phyloP scores from a whole-genome alignment of 169 alveolate species.

The Plasmodium yoelii region DNA sequence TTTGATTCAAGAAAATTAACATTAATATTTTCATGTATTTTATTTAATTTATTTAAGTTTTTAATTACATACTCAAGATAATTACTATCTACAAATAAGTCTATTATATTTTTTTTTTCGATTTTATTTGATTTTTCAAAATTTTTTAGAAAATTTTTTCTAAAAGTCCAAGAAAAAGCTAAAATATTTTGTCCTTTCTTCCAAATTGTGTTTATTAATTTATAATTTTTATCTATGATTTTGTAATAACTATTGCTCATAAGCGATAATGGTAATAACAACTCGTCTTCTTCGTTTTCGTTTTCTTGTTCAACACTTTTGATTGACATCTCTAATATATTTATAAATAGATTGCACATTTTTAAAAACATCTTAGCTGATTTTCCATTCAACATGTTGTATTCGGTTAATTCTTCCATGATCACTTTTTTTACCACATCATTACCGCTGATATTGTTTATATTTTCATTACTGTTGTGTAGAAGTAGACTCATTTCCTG shows the following conservation, averaged over 20 bases:
- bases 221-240: constrained; percentile 13
- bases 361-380: constrained; percentile 23
- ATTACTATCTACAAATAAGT: constrained; percentile 49
- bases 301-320: not conserved
- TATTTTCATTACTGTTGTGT: constrained; percentile 5
- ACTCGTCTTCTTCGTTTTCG: not conserved
- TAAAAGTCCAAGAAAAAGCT: constrained; percentile 6
- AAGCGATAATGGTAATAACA: not conserved
- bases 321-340: constrained; percentile 1
- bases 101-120: constrained; percentile 35
- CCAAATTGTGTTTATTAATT: constrained; percentile 4
- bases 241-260: constrained; percentile 12
- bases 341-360: constrained; percentile 2
- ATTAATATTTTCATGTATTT: constrained; percentile 22
- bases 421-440: constrained; percentile 9
- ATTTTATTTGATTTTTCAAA: constrained; percentile 11
- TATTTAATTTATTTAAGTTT: constrained; percentile 12
- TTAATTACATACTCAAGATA: constrained; percentile 31
- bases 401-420: constrained; percentile 23
- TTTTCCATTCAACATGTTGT: constrained; percentile 16
- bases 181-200: constrained; percentile 17
- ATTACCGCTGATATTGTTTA: not conserved
- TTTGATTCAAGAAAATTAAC: constrained; percentile 7
- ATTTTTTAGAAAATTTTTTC: constrained; percentile 11
- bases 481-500: not conserved